Conservation (phyloP, 805 yeast genomes). For the Suhomyces sp. region DNA sequence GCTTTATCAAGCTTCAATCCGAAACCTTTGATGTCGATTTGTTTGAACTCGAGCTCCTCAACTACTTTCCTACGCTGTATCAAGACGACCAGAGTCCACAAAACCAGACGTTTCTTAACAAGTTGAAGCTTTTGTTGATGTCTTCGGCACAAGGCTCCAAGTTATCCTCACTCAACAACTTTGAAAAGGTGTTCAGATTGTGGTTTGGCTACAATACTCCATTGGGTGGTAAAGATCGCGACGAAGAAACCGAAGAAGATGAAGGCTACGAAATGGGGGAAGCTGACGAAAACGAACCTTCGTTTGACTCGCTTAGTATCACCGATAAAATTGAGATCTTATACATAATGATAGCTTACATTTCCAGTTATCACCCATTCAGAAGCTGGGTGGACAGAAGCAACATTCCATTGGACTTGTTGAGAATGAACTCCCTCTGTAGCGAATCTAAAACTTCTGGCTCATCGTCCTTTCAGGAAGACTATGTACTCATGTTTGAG, state of each 20-base stretch:
- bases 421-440: slow-evolving; percentile 17
- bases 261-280: slow-evolving; percentile 15
- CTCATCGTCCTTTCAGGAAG: slow-evolving; percentile 15
- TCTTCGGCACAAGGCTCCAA: slow-evolving; percentile 39
- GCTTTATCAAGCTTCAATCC: slow-evolving; percentile 45
- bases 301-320: slow-evolving; percentile 40
- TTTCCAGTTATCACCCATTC: slow-evolving; percentile 44
- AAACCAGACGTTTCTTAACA: slow-evolving; percentile 30
- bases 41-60: slow-evolving; percentile 59
- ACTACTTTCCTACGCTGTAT: slow-evolving; percentile 12
- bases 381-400: slow-evolving; percentile 46
- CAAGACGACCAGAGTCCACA: slow-evolving; percentile 4
- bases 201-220: slow-evolving; percentile 36
- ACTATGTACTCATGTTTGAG: slow-evolving; percentile 43
- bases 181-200: slow-evolving; percentile 31
- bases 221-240: slow-evolving; percentile 27
- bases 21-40: slow-evolving; percentile 58
- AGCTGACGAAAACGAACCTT: slow-evolving; percentile 16
- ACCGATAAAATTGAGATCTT: slow-evolving; percentile 50
- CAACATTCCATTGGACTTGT: slow-evolving; percentile 19
- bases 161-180: slow-evolving; percentile 24
- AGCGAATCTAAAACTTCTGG: slow-evolving; percentile 7
- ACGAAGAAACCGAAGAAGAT: slow-evolving; percentile 15
- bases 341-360: slow-evolving; percentile 41
- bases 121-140: slow-evolving; percentile 42